phyloP scores from a whole-genome alignment of 371 early-diverging fungal species.

The Thermomucor indicae-seudaticae region DNA sequence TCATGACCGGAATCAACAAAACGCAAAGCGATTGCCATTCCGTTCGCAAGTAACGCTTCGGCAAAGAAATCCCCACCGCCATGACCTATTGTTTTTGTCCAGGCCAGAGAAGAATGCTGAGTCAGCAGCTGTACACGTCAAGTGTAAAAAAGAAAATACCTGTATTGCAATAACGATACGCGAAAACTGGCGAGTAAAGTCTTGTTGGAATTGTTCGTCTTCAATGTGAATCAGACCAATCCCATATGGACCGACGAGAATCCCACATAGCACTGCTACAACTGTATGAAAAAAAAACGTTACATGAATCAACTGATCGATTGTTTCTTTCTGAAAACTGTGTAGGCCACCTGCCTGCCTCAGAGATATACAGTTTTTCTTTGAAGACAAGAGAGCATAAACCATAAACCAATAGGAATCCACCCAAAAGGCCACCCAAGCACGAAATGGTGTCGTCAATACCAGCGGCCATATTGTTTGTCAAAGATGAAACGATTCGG shows the following conservation, averaged over 20 bases:
- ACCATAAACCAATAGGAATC: constrained; percentile 75
- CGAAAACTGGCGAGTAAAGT: constrained; percentile 44
- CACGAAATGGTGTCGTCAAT: constrained; percentile 13
- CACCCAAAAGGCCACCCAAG: constrained; percentile 53
- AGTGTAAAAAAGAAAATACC: constrained; percentile 14
- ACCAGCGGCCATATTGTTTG: background rate
- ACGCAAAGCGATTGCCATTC: constrained; percentile 56
- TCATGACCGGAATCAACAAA: constrained; percentile 76
- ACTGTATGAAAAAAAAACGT: constrained; percentile 23
- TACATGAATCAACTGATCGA: background rate
- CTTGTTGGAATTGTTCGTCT: constrained; percentile 27
- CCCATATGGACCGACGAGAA: constrained; percentile 67
- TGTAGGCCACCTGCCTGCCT: constrained; percentile 57
- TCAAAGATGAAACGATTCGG: background rate
- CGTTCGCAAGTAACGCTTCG: constrained; percentile 47
- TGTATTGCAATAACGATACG: constrained; percentile 74
- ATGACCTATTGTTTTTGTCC: constrained; percentile 14
- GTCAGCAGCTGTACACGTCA: background rate
- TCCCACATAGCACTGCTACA: constrained; percentile 77
- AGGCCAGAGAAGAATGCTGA: background rate
- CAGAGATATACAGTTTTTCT: constrained; percentile 81
- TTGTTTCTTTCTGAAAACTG: too few relatives aligned
- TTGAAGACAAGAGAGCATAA: constrained; percentile 82
- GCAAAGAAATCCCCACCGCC: constrained; percentile 46
- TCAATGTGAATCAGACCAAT: constrained; percentile 14